phyloP scores from a whole-genome alignment of 257 asterid species.

The Nicotiana sylvestris region DNA sequence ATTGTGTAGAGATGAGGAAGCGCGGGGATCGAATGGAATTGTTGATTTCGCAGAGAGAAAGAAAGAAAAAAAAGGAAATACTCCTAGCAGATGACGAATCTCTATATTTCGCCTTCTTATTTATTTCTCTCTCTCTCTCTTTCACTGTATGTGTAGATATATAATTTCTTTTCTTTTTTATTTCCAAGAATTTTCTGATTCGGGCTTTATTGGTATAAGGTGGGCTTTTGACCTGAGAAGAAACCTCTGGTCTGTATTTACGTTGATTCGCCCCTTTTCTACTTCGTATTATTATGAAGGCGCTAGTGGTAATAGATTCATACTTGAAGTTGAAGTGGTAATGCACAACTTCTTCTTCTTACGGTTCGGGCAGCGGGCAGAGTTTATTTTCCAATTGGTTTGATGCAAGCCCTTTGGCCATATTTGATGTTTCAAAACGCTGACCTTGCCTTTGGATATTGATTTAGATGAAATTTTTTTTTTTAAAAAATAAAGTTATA shows the following conservation, averaged over 20 bases:
- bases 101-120: conserved; percentile 25
- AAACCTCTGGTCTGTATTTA: not conserved
- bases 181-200: not conserved
- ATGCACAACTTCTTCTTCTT: not conserved
- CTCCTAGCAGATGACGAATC: conserved; percentile 41
- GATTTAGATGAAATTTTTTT: too few species aligned
- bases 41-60: conserved; percentile 38
- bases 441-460: too few species aligned
- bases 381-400: not conserved
- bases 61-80: conserved; percentile 22
- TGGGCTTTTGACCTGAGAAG: conserved; percentile 14
- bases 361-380: not conserved
- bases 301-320: not conserved
- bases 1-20: conserved; percentile 16
- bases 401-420: too few species aligned
- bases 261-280: not conserved
- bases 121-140: not conserved
- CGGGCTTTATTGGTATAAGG: not conserved
- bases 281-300: not conserved
- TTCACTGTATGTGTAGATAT: not conserved
- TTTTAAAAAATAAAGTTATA: too few species aligned
- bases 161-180: not conserved
- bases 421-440: too few species aligned
- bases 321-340: not conserved
- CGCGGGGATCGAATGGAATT: conserved; percentile 30